A percentile compares a stretch with the other conserved stretches of the same genome.
phyloP scores from a whole-genome alignment of 768 basidiomycete species.

The Dacryopinax primogenitus region DNA sequence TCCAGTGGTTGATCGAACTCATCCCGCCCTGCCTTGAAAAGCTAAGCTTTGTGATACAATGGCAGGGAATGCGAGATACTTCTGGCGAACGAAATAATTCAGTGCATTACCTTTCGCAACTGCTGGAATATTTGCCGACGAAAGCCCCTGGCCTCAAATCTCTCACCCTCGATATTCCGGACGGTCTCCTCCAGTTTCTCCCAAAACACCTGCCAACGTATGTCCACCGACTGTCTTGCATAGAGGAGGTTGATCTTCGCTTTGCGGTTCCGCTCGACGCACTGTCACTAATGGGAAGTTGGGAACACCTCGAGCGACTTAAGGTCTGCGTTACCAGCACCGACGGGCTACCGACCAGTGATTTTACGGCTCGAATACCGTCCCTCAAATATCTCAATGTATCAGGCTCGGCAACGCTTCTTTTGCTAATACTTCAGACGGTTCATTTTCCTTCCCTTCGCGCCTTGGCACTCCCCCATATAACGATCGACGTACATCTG shows the following conservation, averaged over 20 bases:
- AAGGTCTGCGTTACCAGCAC: neutral
- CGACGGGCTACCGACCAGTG: neutral
- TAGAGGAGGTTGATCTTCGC: neutral
- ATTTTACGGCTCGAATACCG: neutral
- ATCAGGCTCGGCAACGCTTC: neutral
- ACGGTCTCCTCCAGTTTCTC: neutral
- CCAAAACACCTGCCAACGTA: neutral
- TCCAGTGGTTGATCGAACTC: neutral
- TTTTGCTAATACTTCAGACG: neutral
- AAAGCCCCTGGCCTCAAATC: neutral
- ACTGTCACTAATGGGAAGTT: neutral
- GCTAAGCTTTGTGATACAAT: neutral
- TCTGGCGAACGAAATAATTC: neutral
- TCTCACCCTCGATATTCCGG: neutral
- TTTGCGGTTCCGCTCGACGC: neutral
- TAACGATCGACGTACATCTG: neutral
- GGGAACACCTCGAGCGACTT: neutral
- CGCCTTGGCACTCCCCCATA: neutral
- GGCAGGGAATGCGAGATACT: neutral
- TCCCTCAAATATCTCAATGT: neutral
- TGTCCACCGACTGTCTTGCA: neutral
- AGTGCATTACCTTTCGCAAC: neutral
- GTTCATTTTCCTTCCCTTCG: neutral
- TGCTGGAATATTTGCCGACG: neutral
- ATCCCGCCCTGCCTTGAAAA: neutral